These are phyloP conservation scores for Davidsoniella australis DNA, from an alignment of 2,329 filamentous ascomycete species.

Conservation along the genomic window DNA sequence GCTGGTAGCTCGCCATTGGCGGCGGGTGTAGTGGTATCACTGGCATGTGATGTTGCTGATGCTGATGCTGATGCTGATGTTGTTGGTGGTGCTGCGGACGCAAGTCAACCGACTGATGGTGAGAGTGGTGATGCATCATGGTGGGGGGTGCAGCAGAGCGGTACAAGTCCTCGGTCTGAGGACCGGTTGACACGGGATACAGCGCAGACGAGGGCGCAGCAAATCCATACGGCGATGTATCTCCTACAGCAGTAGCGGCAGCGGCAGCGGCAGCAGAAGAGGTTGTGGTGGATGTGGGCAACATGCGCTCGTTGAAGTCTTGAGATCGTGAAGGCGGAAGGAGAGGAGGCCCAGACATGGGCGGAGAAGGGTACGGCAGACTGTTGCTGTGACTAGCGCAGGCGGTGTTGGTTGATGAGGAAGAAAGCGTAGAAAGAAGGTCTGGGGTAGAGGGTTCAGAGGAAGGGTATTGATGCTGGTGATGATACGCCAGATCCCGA, in stretches of 20 bases:
- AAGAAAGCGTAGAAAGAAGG: neutral
- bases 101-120: slow-evolving; percentile 20
- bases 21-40: slow-evolving; percentile 5
- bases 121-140: slow-evolving; percentile 14
- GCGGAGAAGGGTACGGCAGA: slow-evolving; percentile 49
- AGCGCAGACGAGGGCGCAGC: slow-evolving; percentile 1
- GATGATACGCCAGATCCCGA: too few relatives aligned
- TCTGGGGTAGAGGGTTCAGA: neutral
- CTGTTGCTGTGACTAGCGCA: neutral
- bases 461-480: too few relatives aligned
- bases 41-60: slow-evolving; percentile 5
- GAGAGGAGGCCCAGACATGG: slow-evolving; percentile 55
- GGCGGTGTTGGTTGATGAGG: neutral
- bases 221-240: slow-evolving; percentile 5
- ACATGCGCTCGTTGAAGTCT: slow-evolving; percentile 38
- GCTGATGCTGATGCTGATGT: slow-evolving; percentile 17
- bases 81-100: slow-evolving; percentile 17
- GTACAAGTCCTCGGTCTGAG: slow-evolving; percentile 7
- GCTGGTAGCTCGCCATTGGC: slow-evolving; percentile 6
- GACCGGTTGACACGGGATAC: slow-evolving; percentile 2
- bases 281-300: slow-evolving; percentile 18
- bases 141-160: slow-evolving; percentile 17
- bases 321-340: slow-evolving; percentile 40
- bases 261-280: slow-evolving; percentile 16
- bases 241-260: slow-evolving; percentile 16